Evolutionary conservation across 352 stramenopile species (phyloP).

Genomic region (Sclerospora graminicola): DNA sequence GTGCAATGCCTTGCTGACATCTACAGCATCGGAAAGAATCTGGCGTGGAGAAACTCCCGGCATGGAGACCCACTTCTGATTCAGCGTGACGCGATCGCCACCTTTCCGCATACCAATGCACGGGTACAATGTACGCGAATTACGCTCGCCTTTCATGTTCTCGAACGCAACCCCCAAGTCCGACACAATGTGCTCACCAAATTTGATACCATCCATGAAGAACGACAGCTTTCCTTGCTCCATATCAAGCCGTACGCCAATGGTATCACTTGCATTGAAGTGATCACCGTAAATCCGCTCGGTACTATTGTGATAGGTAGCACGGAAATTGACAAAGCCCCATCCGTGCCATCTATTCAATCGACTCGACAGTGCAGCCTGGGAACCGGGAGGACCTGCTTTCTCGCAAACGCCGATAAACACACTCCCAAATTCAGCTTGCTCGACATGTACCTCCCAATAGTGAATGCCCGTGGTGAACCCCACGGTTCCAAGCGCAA

Average conservation of each 20-base stretch:
- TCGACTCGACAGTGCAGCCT: conserved; percentile 60
- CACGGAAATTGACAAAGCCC: conserved; percentile 97
- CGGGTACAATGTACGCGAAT: conserved; percentile 88
- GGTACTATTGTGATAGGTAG: conserved; percentile 89
- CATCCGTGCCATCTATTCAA: conserved; percentile 88
- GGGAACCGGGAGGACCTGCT: conserved; percentile 60
- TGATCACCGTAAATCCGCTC: conserved; percentile 85
- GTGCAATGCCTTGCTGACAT: conserved; percentile 85
- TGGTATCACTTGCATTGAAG: conserved; percentile 93
- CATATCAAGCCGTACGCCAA: conserved; percentile 98
- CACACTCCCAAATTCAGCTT: conserved; percentile 95
- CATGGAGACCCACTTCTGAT: conserved; percentile 89
- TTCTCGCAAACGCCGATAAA: conserved; percentile 96
- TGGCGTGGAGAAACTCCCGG: conserved; percentile 65
- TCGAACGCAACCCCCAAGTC: conserved; percentile 96
- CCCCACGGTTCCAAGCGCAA: conserved; percentile 75
- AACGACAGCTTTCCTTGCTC: conserved; percentile 96
- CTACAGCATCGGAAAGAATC: conserved; percentile 78
- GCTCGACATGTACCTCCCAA: conserved; percentile 96
- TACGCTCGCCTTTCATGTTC: conserved; percentile 81
- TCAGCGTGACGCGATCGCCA: conserved; percentile 93
- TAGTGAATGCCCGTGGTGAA: conserved; percentile 93
- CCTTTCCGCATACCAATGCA: conserved; percentile 94
- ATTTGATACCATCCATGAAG: conserved; percentile 98
- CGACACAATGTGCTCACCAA: conserved; percentile 97